Base-by-base conservation (phyloP, 2,329 filamentous ascomycete genomes). In the Colletotrichum orbiculare region DNA sequence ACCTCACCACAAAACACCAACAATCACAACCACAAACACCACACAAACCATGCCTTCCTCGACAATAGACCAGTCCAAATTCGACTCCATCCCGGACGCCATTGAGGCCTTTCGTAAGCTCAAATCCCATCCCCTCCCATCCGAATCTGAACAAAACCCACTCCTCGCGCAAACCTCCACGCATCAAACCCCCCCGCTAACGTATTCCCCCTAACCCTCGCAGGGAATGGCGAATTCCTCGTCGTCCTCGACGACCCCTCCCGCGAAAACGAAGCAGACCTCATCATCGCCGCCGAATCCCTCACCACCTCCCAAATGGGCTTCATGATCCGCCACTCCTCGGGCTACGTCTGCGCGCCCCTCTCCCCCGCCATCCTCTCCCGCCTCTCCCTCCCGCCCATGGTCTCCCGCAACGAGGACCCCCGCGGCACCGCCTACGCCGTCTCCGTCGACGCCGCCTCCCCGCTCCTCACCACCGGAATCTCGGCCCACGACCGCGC, bases 261-360 rank as follows among this genome's bases (percentile, higher is more conserved):
- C 68, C 94, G 96, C 78, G 96, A 99, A 79, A 99, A 99, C 78
- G 96, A 99, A 85, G 96, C 94, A 78, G 96, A 99, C 81, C 88
- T 99, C 53, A 97, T 98, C 79, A 96, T 98, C 75, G 93, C 96
- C 70, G 95, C 94, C 68, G 83, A 93, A 70, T 86, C 91, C 73
- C 82, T 97, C 69, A 97, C 95, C 8, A 85, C 94, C 33, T 87
- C 92, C 69, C 95, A 98, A 81, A 96, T 97, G 89, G 93, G 94
- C 73, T 99, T 97, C 83, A 90, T 99, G 86, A 88, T 99, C 78
- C 93, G 94, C 73, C 89, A 97, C 83, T 91, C 92, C 43, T 93
- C 93, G 4, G 96, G 96, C 75, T 89, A 95, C 74, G 90, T 99
- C 81, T 98, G 96, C 87, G 92, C 91, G 0, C 95, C 96, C 13